Evolutionary conservation across 2,329 filamentous ascomycete species (phyloP), one percentile per base, ranked within the genome.

Genomic region (Alternaria longipes): DNA sequence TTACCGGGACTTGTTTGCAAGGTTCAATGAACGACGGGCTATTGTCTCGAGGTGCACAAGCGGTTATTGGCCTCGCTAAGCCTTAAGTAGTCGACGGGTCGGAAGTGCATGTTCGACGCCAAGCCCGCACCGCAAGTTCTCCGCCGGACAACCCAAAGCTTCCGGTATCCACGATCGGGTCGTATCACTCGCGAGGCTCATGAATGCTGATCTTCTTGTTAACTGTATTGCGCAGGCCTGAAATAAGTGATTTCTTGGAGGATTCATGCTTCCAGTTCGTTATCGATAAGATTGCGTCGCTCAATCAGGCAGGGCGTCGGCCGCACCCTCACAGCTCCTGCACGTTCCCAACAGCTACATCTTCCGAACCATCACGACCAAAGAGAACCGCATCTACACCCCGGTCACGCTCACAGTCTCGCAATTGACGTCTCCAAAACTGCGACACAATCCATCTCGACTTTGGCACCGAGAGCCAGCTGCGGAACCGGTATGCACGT

Each of bases 111-210:
- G 18, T 22, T 24, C 18, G 14, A 34, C 32, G 46, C 46, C 46
- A 49, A 49, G 46, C 46, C 46, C 46, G 46, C 20, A 22, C 30
- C 30, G 8, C 46, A 22, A 24, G 46, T 49, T 49, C 46, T 49
- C 46, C 46, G 46, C 46, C 46, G 46, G 46, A 22, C 8, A 49
- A 49, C 46, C 32, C 46, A 36, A 24, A 8, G 18, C 30, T 49
- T n/a, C 14, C 8, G 46, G 20, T 16, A 36, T 9, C 18, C 18
- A 12, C 11, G n/a, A 11, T 8, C 18, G 38, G 38, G 18, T 22
- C 18, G 4, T 36, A 9, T 22, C 32, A 16, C 0, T 26, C 32
- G 40, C 7, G 26, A 53, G 22, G 3, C 14, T 53, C n/a, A 18
- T n/a, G 22, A 22, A 32, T 36, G 18, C 4, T 24, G 18, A 20